Conservation (phyloP, 2,329 filamentous ascomycete genomes). For the Apiospora pterosperma region DNA sequence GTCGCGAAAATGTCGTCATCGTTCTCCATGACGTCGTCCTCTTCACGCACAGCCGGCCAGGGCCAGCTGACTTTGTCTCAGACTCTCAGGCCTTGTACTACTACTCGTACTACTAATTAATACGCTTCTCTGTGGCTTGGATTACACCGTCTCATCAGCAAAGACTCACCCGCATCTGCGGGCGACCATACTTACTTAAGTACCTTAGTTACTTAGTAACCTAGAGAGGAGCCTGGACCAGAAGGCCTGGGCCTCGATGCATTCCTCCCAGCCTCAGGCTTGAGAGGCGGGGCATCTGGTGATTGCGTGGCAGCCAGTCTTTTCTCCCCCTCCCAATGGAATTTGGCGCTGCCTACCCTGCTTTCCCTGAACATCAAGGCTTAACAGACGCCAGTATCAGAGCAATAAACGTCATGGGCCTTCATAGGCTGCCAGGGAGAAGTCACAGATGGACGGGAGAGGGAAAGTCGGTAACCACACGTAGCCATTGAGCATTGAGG, state of each 20-base stretch:
- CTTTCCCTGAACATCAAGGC: no score
- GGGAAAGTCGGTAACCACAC: neutral
- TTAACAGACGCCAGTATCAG: no score
- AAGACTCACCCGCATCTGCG: no score
- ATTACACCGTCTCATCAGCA: neutral
- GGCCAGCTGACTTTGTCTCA: neutral
- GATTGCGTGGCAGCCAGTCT: neutral
- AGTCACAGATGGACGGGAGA: neutral
- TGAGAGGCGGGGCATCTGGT: neutral
- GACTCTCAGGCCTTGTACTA: neutral
- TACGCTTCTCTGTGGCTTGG: neutral
- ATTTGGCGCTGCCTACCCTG: no score
- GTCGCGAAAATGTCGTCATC: conserved; percentile 3
- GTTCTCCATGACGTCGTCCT: conserved; percentile 3
- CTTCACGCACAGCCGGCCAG: neutral
- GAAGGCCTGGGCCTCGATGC: neutral
- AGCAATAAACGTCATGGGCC: neutral
- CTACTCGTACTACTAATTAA: no score
- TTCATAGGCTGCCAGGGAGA: no score
- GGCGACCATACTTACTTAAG: no score
- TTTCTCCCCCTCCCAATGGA: no score
- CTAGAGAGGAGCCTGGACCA: no score
- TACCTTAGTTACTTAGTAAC: no score
- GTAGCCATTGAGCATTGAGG: neutral
- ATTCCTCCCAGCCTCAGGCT: neutral